Percentiles rank a stretch among this genome's conserved stretches.
Conservation (phyloP, 257 asterid genomes). For the Jaltomata sinuosa region DNA sequence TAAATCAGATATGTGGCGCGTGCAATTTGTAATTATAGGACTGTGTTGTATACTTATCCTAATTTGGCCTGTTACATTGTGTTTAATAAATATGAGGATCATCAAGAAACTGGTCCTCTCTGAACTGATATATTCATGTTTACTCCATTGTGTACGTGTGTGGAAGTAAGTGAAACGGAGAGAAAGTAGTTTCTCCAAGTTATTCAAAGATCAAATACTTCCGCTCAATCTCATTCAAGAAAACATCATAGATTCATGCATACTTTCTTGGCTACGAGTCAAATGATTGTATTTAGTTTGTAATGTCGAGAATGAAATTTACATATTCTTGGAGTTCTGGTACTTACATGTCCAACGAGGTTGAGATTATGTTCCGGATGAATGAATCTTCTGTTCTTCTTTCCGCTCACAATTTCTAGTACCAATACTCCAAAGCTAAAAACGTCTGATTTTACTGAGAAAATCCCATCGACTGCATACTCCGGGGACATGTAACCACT, state of each 20-base stretch:
- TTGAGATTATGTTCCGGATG: slow-evolving; percentile 16
- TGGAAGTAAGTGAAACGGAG: background rate
- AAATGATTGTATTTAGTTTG: background rate
- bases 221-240: background rate
- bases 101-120: background rate
- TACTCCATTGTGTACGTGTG: background rate
- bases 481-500: slow-evolving; percentile 36
- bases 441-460: slow-evolving; percentile 27
- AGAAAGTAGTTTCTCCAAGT: background rate
- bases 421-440: slow-evolving; percentile 27
- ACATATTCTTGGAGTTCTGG: background rate
- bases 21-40: background rate
- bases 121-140: background rate
- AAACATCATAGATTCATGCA: background rate
- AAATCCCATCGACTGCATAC: slow-evolving; percentile 24
- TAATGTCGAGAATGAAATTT: background rate
- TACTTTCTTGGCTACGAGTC: background rate
- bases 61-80: background rate
- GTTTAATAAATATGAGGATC: too few species aligned
- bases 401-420: slow-evolving; percentile 20
- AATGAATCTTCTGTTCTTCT: slow-evolving; percentile 17
- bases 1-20: background rate
- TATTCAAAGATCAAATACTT: background rate
- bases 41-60: background rate
- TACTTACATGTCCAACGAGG: slow-evolving; percentile 28